Conservation (phyloP, 345 rosid species). For the Dimocarpus longan region DNA sequence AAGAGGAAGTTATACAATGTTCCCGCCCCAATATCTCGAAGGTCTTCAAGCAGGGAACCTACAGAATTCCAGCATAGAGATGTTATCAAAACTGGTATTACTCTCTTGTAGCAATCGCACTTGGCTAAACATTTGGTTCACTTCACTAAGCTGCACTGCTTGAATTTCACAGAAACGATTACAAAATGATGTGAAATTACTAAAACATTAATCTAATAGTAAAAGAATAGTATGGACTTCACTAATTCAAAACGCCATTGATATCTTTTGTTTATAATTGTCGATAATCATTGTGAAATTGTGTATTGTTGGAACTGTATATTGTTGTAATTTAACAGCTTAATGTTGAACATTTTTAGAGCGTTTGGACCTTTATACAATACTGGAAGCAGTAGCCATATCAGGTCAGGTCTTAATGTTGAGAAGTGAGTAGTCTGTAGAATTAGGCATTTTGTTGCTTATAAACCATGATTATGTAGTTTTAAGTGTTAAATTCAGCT, state of each 20-base stretch:
- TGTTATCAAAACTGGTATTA: slow-evolving; percentile 13
- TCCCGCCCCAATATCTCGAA: neutral
- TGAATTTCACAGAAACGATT: slow-evolving; percentile 22
- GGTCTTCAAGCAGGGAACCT: neutral
- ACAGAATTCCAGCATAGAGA: slow-evolving; percentile 4
- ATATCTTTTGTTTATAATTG: neutral
- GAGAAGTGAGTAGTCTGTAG: too few species aligned
- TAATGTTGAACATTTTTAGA: neutral
- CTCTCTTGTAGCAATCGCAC: slow-evolving; percentile 14
- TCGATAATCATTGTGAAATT: neutral
- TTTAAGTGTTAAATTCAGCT: too few species aligned
- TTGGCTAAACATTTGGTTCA: neutral
- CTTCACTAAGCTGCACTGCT: neutral
- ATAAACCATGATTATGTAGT: neutral
- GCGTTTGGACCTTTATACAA: neutral
- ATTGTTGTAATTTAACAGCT: too few species aligned
- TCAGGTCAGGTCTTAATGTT: neutral
- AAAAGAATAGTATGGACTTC: slow-evolving; percentile 20
- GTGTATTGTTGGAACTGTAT: neutral
- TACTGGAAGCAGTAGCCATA: neutral
- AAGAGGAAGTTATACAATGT: neutral
- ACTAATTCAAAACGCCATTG: neutral
- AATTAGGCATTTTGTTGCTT: neutral
- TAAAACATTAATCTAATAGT: slow-evolving; percentile 16
- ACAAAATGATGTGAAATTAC: slow-evolving; percentile 12